Base-by-base conservation (phyloP, 306 rosid species). In the Vigna nakashimae region DNA sequence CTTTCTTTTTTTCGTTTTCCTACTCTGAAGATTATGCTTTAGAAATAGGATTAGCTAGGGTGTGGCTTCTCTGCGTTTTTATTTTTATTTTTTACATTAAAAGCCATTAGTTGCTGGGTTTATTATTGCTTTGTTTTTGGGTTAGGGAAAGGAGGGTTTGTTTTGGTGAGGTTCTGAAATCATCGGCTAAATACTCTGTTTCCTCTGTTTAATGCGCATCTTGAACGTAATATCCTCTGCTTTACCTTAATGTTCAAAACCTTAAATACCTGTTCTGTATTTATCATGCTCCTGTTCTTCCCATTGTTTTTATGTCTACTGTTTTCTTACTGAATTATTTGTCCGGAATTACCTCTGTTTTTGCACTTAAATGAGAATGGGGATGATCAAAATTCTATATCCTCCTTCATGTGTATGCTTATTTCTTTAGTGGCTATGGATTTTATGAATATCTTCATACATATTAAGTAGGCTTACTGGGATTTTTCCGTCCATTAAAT, bases 11-110 rank as follows among this genome's bases (percentile, higher is more conserved):
- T 30, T 4, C 4, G 34, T 30, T 4, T 30, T 30, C 34, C 9
- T 3, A 28, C 32, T 60, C n/a, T 24, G 66, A 30, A 6, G 40
- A 59, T 59, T 59, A 26, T 6, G 16, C 38, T 59, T 28, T 59
- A 59, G 65, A 59, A 28, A 26, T 30, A 62, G 46, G 68, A 45
- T 34, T 60, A 62, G 68, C 1, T 62, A 62, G 46, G 43, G 68
- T 62, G 68, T 62, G 68, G 6, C 68, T 30, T 32, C 46, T 15
- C 17, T 62, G 14, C 11, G 18, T 14, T 60, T 32, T 59, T 28
- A 14, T 30, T 13, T 59, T 4, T 26, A 26, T 26, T 32, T 2
- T 59, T 59, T 59, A 26, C 17, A 28, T 59, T 28, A 28, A 2
- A 59, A 59, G 40, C 11, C 5, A 24, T 57, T 57, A 57, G 64